Base-by-base conservation (phyloP, 495 filamentous ascomycete species). In the Echria macrotheca region DNA sequence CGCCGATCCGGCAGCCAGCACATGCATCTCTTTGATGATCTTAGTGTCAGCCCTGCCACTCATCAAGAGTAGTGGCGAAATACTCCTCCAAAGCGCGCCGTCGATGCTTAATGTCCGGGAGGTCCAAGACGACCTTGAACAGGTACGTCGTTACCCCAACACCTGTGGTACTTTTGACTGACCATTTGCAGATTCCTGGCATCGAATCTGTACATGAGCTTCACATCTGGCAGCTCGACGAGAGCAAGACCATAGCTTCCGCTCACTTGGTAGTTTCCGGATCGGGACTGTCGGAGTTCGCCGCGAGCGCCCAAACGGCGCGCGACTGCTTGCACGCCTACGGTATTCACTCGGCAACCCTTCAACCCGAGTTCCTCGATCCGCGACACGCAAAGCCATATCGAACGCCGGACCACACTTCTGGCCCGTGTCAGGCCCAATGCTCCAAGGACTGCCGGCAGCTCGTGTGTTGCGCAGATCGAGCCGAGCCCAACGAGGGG, bases 221-320 rank as follows among this genome's bases (percentile, higher is more conserved):
- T 14, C 91, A 97, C 60, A 86, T 96, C 42, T 97, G 91, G 91
- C 86, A 91, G 44, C 76, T 97, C 18, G 87, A 83, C 48, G 87
- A 95, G 62, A 82, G 84, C n/a, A 96, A 95, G 65, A 71, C 87
- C 42, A 81, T 97, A 14, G 90, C 91, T 4, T 85, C 84, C 0
- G 79, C 91, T 1, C 91, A 97, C 61, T 80, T 97, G 14, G 80
- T 93, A 43, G 83, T 96, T 12, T 82, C 82, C 26, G 70, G 73
- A 39, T 64, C 66, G 36, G 59, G 70, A 19, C 58, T 78, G 48
- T 74, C 77, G 45, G 69, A 82, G 18, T 96, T 95, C 64, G 93
- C 93, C 86, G 68, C 72, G 19, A 81, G 87, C 33, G 91, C 88
- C 2, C 77, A 76, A 23, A 81, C 80, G 21, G 82, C 95, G 36